These are phyloP conservation scores for Penicillium fuscoglaucum DNA, from an alignment of 2,329 filamentous ascomycete genomes.

Conservation along the genomic window DNA sequence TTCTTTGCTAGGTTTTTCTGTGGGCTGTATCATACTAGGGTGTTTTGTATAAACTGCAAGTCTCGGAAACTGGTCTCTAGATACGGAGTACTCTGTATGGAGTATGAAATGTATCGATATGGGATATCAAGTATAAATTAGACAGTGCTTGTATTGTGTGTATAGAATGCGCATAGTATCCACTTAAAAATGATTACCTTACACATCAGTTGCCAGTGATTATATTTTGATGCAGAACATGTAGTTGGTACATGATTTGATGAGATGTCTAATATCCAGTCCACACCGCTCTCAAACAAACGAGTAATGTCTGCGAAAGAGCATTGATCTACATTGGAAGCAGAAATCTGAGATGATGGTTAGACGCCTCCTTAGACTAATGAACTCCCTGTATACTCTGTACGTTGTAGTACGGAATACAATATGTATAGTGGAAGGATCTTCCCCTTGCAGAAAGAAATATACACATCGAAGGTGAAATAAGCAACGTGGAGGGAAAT, in stretches of 20 bases:
- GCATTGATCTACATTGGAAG: not conserved
- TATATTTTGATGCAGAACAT: constrained; percentile 5
- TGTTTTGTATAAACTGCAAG: constrained; percentile 12
- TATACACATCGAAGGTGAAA: constrained; percentile 1
- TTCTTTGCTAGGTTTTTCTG: not conserved
- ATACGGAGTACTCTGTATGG: not conserved
- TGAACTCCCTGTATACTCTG: not conserved
- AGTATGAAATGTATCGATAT: constrained; percentile 6
- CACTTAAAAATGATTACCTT: not conserved
- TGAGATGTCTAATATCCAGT: not conserved
- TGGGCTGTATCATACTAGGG: constrained; percentile 6
- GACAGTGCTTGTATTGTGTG: not conserved
- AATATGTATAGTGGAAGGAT: not conserved
- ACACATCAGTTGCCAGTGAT: not conserved
- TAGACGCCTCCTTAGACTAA: not conserved
- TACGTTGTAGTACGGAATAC: not conserved
- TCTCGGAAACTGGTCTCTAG: constrained; percentile 3
- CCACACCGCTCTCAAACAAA: constrained; percentile 1
- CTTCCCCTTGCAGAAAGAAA: constrained; percentile 16
- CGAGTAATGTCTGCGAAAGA: not conserved
- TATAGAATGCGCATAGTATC: not conserved
- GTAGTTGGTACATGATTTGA: not conserved
- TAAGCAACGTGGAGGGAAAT: constrained; percentile 8
- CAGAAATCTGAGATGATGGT: not conserved
- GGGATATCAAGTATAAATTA: not conserved